phyloP scores from a whole-genome alignment of 2,329 filamentous ascomycete species.

The Fragosphaeria purpurea region DNA sequence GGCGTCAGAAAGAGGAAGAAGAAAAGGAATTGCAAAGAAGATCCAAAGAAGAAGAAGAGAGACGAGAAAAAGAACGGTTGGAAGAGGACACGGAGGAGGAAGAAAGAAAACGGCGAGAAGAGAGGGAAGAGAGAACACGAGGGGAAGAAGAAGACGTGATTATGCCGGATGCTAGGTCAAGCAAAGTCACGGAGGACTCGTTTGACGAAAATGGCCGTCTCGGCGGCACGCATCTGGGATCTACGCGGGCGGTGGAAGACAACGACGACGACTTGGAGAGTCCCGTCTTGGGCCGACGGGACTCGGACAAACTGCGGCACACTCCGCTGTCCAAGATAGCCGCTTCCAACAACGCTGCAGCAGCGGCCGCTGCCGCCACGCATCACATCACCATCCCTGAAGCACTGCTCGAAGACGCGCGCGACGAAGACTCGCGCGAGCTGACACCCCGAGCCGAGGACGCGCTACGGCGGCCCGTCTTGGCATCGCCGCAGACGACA shows the following conservation, averaged over 20 bases:
- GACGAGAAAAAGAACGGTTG: background rate
- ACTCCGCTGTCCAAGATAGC: constrained; percentile 9
- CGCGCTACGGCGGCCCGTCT: constrained; percentile 3
- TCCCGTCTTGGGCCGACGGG: constrained; percentile 20
- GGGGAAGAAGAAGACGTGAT: constrained; percentile 6
- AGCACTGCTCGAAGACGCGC: constrained; percentile 1
- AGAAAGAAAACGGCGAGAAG: background rate
- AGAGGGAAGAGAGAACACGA: background rate
- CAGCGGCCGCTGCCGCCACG: background rate
- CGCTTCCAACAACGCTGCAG: constrained; percentile 2
- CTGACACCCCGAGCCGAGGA: constrained; percentile 7
- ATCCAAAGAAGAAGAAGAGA: background rate
- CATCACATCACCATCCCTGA: constrained; percentile 5
- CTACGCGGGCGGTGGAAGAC: constrained; percentile 2
- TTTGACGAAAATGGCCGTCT: constrained; percentile 13
- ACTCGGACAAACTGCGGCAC: constrained; percentile 17
- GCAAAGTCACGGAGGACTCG: constrained; percentile 12
- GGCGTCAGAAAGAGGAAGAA: background rate
- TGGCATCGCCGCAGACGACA: constrained; percentile 8
- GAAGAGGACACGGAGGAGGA: background rate
- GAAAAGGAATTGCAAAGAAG: background rate
- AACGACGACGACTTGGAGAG: constrained; percentile 16
- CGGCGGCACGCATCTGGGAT: constrained; percentile 10
- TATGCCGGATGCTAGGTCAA: constrained; percentile 10
- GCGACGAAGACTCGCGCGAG: constrained; percentile 1